Percentiles rank a stretch among this genome's conserved stretches.
phyloP scores from a whole-genome alignment of 441 rosid species.

The Pelargonium myrrhifolium region DNA sequence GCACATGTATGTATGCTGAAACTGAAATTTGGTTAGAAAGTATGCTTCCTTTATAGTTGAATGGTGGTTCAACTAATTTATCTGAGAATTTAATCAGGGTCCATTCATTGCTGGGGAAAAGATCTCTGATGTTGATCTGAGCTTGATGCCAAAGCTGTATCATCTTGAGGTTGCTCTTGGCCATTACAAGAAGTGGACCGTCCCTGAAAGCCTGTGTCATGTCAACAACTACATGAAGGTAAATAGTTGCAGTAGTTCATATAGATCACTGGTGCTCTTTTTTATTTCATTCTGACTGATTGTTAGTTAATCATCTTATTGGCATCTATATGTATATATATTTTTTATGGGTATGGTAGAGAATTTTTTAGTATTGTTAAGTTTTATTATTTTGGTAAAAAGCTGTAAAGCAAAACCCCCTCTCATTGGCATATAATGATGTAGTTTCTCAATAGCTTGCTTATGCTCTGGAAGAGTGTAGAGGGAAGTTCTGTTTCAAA shows the following conservation, averaged over 20 bases:
- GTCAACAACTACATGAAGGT: slow-evolving; percentile 60
- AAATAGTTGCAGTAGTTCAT: neutral
- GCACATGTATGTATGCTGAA: slow-evolving; percentile 17
- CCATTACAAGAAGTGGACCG: slow-evolving; percentile 77
- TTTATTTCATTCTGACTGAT: neutral
- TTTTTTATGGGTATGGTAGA: neutral
- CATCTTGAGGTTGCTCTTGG: slow-evolving; percentile 72
- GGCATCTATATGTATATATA: neutral
- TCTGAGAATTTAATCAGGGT: slow-evolving; percentile 33
- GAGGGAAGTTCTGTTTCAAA: neutral
- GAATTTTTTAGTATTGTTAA: neutral
- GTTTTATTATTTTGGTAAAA: neutral
- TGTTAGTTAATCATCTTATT: neutral
- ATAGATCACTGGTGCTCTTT: neutral
- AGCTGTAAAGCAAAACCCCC: neutral
- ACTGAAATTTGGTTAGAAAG: neutral
- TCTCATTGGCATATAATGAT: neutral
- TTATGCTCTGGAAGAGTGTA: neutral
- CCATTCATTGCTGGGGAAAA: slow-evolving; percentile 75
- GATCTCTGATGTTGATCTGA: slow-evolving; percentile 62
- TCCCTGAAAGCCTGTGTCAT: slow-evolving; percentile 55
- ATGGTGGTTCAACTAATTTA: slow-evolving; percentile 10
- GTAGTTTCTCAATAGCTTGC: neutral
- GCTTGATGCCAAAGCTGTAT: slow-evolving; percentile 83
- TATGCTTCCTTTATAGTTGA: neutral